Evolutionary conservation across 2,329 filamentous ascomycete species (phyloP).

Genomic region (Fusarium praegraminearum): DNA sequence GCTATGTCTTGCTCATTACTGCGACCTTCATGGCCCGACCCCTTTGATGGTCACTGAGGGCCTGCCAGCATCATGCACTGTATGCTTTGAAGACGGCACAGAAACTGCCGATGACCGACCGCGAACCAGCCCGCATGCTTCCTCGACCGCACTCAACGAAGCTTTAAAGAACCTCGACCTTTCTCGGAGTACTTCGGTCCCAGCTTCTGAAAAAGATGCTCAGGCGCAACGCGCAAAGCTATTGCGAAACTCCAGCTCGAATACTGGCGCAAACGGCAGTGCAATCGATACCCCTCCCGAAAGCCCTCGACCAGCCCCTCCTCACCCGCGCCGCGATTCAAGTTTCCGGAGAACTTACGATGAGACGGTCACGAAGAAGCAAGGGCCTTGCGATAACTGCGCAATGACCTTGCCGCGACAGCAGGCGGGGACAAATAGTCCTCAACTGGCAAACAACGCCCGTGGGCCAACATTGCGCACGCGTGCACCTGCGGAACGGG

Average conservation of each 20-base stretch:
- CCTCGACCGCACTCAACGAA: slow-evolving; percentile 58
- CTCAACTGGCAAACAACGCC: slow-evolving; percentile 53
- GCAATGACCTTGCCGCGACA: slow-evolving; percentile 71
- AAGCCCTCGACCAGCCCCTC: slow-evolving; percentile 62
- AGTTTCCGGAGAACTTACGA: slow-evolving; percentile 73
- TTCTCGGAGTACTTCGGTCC: slow-evolving; percentile 58
- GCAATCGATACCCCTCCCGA: slow-evolving; percentile 69
- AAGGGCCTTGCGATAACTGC: slow-evolving; percentile 76
- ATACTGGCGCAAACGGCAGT: slow-evolving; percentile 53
- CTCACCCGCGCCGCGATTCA: slow-evolving; percentile 63
- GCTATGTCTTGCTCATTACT: slow-evolving; percentile 78
- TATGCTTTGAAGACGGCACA: slow-evolving; percentile 64
- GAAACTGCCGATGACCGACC: slow-evolving; percentile 52
- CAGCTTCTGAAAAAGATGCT: slow-evolving; percentile 60
- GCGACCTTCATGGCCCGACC: slow-evolving; percentile 76
- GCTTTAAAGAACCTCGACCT: slow-evolving; percentile 63
- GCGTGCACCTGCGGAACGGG: slow-evolving; percentile 69
- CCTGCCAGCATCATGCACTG: slow-evolving; percentile 69
- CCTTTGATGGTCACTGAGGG: slow-evolving; percentile 78
- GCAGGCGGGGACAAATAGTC: slow-evolving; percentile 43
- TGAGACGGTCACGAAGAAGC: slow-evolving; percentile 72
- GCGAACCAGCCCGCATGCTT: slow-evolving; percentile 55
- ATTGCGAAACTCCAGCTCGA: slow-evolving; percentile 55
- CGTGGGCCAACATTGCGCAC: slow-evolving; percentile 70
- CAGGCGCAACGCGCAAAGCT: slow-evolving; percentile 58